Percentiles rank a stretch among this genome's conserved stretches.
These are phyloP conservation scores for Fraxinus angustifolia DNA, from an alignment of 305 asterid species.

Conservation along the genomic window DNA sequence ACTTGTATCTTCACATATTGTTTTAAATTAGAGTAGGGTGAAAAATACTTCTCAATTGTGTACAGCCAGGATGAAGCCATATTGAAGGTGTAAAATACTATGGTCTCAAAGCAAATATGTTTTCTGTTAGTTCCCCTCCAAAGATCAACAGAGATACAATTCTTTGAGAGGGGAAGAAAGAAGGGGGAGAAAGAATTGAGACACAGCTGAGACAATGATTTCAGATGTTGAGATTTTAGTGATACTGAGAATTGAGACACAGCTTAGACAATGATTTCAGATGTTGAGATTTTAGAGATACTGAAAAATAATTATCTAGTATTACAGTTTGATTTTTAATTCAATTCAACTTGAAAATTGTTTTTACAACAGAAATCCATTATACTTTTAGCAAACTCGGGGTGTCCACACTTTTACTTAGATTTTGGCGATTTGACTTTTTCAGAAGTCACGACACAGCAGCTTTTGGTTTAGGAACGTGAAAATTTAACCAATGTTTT, in stretches of 20 bases:
- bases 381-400: conserved; percentile 8
- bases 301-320: not conserved
- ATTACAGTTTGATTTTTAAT: not conserved
- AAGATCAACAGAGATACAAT: not conserved
- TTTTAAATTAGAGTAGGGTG: not conserved
- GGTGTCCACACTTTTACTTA: conserved; percentile 2
- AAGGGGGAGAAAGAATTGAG: not conserved
- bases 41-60: conserved; percentile 5
- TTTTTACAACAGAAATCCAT: not conserved
- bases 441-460: not conserved
- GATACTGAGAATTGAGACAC: not conserved
- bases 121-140: not conserved
- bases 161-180: not conserved
- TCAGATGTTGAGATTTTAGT: not conserved
- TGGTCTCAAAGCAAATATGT: not conserved
- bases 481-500: not conserved
- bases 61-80: not conserved
- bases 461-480: conserved; percentile 2
- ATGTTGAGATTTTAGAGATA: not conserved
- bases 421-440: conserved; percentile 9
- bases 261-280: conserved; percentile 6
- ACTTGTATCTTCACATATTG: not conserved
- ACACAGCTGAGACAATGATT: conserved; percentile 11
- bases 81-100: not conserved
- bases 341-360: not conserved